A percentile compares a stretch with the other conserved stretches of the same genome.
Evolutionary conservation across 192 early-diverging fungal species (phyloP).

Genomic region (Ambispora gerdemannii): DNA sequence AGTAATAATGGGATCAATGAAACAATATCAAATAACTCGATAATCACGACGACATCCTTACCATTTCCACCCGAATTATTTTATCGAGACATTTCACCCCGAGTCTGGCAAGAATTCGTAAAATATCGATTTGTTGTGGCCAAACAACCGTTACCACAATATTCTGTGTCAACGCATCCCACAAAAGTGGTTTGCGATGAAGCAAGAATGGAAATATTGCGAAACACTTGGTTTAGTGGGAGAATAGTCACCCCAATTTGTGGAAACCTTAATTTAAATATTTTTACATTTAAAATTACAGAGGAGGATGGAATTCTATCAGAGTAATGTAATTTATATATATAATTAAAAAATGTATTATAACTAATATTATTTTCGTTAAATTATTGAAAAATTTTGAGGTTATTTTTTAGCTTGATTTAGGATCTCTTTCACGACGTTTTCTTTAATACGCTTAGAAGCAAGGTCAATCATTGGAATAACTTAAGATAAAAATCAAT

Average conservation of each 20-base stretch:
- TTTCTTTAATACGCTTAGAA: too few relatives aligned
- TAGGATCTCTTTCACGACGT: too few relatives aligned
- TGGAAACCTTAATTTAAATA: background rate
- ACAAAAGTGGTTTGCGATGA: background rate
- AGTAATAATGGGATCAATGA: background rate
- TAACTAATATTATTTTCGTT: too few relatives aligned
- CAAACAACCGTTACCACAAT: constrained; percentile 19
- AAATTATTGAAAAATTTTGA: too few relatives aligned
- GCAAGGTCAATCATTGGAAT: too few relatives aligned
- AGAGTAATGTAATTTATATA: too few relatives aligned
- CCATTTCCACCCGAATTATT: constrained; percentile 13
- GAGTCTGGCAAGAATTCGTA: constrained; percentile 17
- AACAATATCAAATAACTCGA: background rate
- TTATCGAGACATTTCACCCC: background rate
- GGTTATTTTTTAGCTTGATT: too few relatives aligned
- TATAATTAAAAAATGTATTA: too few relatives aligned
- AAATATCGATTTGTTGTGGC: constrained; percentile 31
- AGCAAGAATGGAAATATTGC: background rate
- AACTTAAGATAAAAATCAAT: too few relatives aligned
- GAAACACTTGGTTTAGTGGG: constrained; percentile 8
- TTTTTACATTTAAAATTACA: constrained; percentile 22
- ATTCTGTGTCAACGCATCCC: background rate
- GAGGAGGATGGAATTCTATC: constrained; percentile 1
- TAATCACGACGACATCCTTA: background rate
- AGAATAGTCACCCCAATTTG: constrained; percentile 17